Base-by-base conservation (phyloP, 2,329 filamentous ascomycete species). In the Rhinocladiella mackenziei region DNA sequence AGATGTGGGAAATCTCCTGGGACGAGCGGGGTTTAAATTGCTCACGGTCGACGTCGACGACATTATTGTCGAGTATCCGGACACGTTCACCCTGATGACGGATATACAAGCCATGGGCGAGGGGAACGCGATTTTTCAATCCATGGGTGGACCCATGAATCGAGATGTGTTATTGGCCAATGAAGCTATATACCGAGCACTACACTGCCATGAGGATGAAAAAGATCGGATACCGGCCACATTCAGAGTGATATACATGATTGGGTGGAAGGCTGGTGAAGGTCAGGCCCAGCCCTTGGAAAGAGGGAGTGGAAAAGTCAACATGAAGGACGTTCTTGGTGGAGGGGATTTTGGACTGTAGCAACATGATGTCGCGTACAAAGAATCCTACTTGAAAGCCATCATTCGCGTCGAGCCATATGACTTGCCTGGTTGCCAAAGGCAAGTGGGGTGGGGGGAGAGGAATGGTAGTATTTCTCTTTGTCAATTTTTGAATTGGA, bases 71-170 rank as follows among this genome's bases (percentile, higher is more conserved):
- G 89, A 95, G 63, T 98, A 89, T 61, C 92, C 92, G 0, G 81
- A 91, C 66, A 84, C 78, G 0, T 95, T 95, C 68, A 81, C 88
- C 1, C 71, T 98, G 42, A 95, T 98, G 89, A 77, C 83, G 57
- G 92, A 98, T 65, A 70, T 98, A 43, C 91, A 97, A 65, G 84
- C 86, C 17, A 98, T 98, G 92, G 92, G 89, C 7, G 94, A 98
- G 71, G 83, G 78, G 48, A 98, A 94, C 63, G 91, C 89, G 2
- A 83, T 95, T 17, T 62, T 95, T 28, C 81, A 86, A n/a, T 45
- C 45, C 23, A 41, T 51, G 38, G 77, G 91, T 34, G 87, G 95
- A 65, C 81, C 84, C 69, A 81, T 98, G 9, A 75, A 78, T 25
- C 77, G 84, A 50, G 92, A 98, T 59, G 87, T 96, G 7, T 68